Base-by-base conservation (phyloP, 1,284 basidiomycete genomes). In the Moesziomyces globuligerus region DNA sequence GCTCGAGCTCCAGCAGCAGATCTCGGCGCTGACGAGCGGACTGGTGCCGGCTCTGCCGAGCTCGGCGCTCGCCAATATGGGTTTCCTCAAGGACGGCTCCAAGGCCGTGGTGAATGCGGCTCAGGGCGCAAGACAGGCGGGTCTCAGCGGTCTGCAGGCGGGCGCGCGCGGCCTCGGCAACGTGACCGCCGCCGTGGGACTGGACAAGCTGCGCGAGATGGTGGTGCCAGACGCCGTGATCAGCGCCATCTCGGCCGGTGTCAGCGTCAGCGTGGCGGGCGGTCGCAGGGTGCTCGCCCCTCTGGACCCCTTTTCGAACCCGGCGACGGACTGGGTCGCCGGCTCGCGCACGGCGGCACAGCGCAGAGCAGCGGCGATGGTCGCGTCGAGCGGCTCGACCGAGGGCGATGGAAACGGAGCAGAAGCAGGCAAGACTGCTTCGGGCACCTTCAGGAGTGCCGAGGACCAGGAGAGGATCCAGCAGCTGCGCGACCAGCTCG, bases 181-280 rank as follows among this genome's bases (percentile, higher is more conserved):
- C 18, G 67, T 65, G 0, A 52, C 67, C 1, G 69, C 64, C 1
- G 58, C 61, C 1, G 39, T 74, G 24, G 71, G 70, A 3, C 47
- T 81, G 10, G 79, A 81, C 54, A 72, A 74, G 43, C 58, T 81
- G 20, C 64, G 78, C n/a, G 78, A 80, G 45, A 55, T 70, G 24
- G 74, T 80, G 23, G 62, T 74, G 24, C 80, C 80, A 4, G 79
- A 81, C 42, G 75, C 73, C 7, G 72, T 81, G 29, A 73, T 81
- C 44, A 72, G 72, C 37, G 79, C 78, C 4, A 80, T 81, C 46
- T 74, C 67, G 21, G 67, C 78, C 0, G 76, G 80, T 23, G 69
- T 81, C 39, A 65, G 54, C 10, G 74, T 73, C 13, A 67, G 78
- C n/a, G 73, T 81, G 4, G 72, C 76, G 10, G 73, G 75, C 5